Evolutionary conservation across 129 eudicot genomes (phyloP), one percentile per base, ranked within the genome.

Genomic region (Flaveria ramosissima): DNA sequence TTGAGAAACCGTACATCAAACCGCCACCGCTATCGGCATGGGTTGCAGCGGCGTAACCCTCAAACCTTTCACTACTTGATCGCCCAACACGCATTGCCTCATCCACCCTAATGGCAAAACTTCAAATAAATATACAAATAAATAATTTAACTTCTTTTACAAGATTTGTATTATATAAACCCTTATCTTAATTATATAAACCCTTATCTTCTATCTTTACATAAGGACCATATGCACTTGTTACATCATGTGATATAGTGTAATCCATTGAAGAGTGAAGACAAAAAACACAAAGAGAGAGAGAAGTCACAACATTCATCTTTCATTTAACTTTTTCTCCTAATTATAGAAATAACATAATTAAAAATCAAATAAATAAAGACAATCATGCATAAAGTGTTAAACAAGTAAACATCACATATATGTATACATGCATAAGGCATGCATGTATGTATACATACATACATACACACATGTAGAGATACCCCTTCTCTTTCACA

Each of bases 321-420:
- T 36, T 36, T 5, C 41, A 36, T 36, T 11, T 11, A 48, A 2
- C 16, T 57, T 73, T 52, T n/a, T 20, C 11, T 15, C 39, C n/a
- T 13, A 12, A 42, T 20, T 23, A 73, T 0, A 73, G 57, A 73
- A 42, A 41, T 16, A 55, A 1, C 27, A 21, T 24, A 74, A 62
- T 47, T 63, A 64, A 23, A 48, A 70, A 72, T 64, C 39, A 65
- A 17, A 59, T 9, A 75, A 81, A 9, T 59, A 59, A 59, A 66
- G 86, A 78, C 86, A 82, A 70, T 74, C 52, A 51, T 45, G 77
- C 80, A 82, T 51, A 78, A 71, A 68, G 82, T 68, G 79, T 71
- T 60, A 80, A 73, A 66, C 52, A 65, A 73, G 76, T 85, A 76
- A 72, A 17, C 81, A 80, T 73, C 52, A 27, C 39, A 70, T 71